A percentile compares a stretch with the other conserved stretches of the same genome.
Evolutionary conservation across 495 filamentous ascomycete species (phyloP).

Genomic region (Antarctomyces pellizariae): DNA sequence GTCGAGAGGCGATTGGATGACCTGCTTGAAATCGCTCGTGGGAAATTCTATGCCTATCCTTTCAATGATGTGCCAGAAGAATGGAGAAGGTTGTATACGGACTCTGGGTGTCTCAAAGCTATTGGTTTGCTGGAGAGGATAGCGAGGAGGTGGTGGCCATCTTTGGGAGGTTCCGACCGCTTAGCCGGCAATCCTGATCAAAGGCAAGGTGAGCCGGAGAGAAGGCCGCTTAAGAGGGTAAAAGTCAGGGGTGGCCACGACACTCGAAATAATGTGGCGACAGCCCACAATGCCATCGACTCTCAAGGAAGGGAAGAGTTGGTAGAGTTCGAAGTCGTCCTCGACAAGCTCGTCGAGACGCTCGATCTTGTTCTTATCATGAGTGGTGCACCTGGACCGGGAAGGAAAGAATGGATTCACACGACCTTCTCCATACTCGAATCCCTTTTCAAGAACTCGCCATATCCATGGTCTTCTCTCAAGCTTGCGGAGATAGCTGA

Average conservation of each 20-base stretch:
- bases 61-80: conserved; percentile 50
- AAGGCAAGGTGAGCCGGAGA: conserved; percentile 4
- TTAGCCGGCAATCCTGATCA: conserved; percentile 2
- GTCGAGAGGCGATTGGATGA: conserved; percentile 20
- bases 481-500: not conserved
- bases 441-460: conserved; percentile 3
- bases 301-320: too few species aligned
- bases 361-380: conserved; percentile 70
- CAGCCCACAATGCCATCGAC: conserved; percentile 8
- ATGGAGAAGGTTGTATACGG: conserved; percentile 60
- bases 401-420: conserved; percentile 31
- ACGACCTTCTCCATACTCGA: conserved; percentile 7
- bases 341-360: conserved; percentile 28
- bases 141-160: not conserved
- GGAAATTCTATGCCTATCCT: conserved; percentile 49
- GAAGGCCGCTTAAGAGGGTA: conserved; percentile 2
- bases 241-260: conserved; percentile 3
- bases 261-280: conserved; percentile 13
- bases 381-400: conserved; percentile 36
- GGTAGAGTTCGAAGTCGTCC: too few species aligned
- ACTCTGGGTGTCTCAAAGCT: conserved; percentile 46
- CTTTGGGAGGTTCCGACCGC: conserved; percentile 1
- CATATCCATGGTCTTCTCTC: too few species aligned
- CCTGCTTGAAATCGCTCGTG: conserved; percentile 19
- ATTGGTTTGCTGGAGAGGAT: conserved; percentile 7